phyloP scores from a whole-genome alignment of 768 basidiomycete genomes.

The Collybia sordida region DNA sequence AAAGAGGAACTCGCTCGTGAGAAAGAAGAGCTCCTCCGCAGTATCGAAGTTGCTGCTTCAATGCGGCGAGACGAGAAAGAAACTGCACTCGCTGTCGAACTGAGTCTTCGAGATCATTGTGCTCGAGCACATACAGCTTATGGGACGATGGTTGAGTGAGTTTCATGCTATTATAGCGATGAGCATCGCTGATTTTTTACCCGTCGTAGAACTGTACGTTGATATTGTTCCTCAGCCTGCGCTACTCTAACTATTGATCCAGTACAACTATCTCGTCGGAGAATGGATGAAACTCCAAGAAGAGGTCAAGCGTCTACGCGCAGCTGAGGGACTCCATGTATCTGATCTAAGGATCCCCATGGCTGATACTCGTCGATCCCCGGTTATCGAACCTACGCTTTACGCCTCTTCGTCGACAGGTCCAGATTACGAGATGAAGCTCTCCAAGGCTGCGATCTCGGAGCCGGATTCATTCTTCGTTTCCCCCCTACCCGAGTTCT shows the following conservation, averaged over 20 bases:
- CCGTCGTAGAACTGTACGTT: conserved; percentile 30
- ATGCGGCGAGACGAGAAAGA: conserved; percentile 50
- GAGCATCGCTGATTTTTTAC: not conserved
- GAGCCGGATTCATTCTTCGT: conserved; percentile 35
- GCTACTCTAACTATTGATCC: conserved; percentile 5
- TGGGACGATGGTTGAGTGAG: conserved; percentile 39
- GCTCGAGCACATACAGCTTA: conserved; percentile 44
- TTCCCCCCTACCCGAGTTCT: conserved; percentile 44
- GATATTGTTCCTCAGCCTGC: not conserved
- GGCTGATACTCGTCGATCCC: not conserved
- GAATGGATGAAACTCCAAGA: conserved; percentile 29
- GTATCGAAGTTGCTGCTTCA: conserved; percentile 39
- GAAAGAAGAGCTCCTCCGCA: conserved; percentile 31
- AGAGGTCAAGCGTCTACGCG: conserved; percentile 22
- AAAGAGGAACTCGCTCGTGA: conserved; percentile 31
- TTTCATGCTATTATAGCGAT: conserved; percentile 10
- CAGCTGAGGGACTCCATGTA: conserved; percentile 2
- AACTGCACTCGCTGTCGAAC: conserved; percentile 49
- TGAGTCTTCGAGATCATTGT: conserved; percentile 52
- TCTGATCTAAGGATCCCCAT: too few species aligned
- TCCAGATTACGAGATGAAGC: conserved; percentile 29
- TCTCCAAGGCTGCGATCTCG: conserved; percentile 27
- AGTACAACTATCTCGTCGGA: conserved; percentile 34
- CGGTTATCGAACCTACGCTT: conserved; percentile 7
- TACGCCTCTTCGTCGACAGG: conserved; percentile 18